Conservation (phyloP, 306 rosid genomes). For the apple (Malus domestica) region ASM211411v1 NC_041804.1:7209001-7209500, state of each 20-base stretch:
- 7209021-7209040: slow-evolving; percentile 71
- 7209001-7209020: slow-evolving; percentile 11
- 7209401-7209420: background rate
- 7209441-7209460: slow-evolving; percentile 9
- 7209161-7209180: slow-evolving; percentile 31
- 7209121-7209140: slow-evolving; percentile 10
- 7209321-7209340: background rate
- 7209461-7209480: slow-evolving; percentile 53
- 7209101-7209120: slow-evolving; percentile 34
- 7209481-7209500: slow-evolving; percentile 24
- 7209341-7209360: background rate
- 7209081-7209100: slow-evolving; percentile 8
- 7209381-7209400: background rate
- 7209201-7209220: slow-evolving; percentile 16
- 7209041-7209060: slow-evolving; percentile 31
- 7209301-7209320: background rate
- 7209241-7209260: slow-evolving; percentile 25
- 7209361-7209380: background rate
- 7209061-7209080: slow-evolving; percentile 28
- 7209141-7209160: slow-evolving; percentile 29
- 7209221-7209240: slow-evolving; percentile 26
- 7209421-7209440: background rate
- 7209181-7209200: slow-evolving; percentile 27
- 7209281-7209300: slow-evolving; percentile 6
- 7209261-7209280: slow-evolving; percentile 36